Evolutionary conservation across 2,329 filamentous ascomycete species (phyloP), one percentile per base, ranked within the genome.

Genomic region (Ceratocystis eucalypticola): DNA sequence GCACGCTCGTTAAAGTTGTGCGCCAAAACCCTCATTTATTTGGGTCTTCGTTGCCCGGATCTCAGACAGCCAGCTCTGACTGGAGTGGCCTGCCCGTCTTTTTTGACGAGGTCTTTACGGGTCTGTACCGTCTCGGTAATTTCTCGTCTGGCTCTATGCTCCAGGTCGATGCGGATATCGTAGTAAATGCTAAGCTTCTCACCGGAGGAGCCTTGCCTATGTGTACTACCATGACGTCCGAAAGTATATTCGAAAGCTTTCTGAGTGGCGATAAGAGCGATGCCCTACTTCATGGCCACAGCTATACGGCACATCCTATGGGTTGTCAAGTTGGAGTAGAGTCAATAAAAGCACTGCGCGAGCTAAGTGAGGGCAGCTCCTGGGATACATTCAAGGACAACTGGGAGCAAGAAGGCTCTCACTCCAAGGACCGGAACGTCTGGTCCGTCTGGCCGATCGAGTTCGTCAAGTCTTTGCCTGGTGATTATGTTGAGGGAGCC

Each of bases 41-140:
- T 70, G 74, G 76, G 46, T 67, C 71, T 5, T 68, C 70, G 12
- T 41, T 69, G 17, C 30, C 61, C 1, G 65, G 45, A 7, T 68
- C 46, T 66, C 71, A n/a, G 20, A 30, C 8, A 70, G 71, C 44
- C 63, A 70, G 41, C 7, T 71, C 70, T 7, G 69, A 77, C 37
- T 95, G 90, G 90, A 79, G 80, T 1, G 89, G 90, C 1, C 80
- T 95, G 3, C 90, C 91, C 0, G 77, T 95, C 48, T 80, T 95
- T 70, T 90, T 91, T 70, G 90, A 96, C 72, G 91, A 95, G 73
- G 90, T 95, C 45, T 95, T 96, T 75, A 93, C 89, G 0, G 90
- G 90, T 1, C 78, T 95, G 3, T 92, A 92, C 73, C 88, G 91
- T 12, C 84, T 96, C 0, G 90, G 91, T 1, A 83, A 85, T 48